Evolutionary conservation across 768 basidiomycete genomes (phyloP).

Genomic region (Galerina marginata): DNA sequence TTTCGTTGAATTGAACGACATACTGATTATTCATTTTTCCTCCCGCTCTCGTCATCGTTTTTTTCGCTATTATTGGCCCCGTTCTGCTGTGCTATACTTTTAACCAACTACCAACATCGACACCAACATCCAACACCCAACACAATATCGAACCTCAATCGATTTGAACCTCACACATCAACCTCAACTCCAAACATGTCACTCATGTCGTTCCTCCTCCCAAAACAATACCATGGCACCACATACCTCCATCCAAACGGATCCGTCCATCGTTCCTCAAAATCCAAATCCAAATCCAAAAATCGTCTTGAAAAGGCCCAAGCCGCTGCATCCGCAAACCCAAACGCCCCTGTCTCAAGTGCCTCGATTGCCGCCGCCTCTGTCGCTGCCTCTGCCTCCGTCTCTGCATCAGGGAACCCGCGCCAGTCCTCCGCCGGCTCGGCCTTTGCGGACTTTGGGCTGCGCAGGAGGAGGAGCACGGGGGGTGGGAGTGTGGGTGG

Average conservation of each 20-base stretch:
- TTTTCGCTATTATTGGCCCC: too few relatives aligned
- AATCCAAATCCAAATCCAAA: too few relatives aligned
- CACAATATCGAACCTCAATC: too few relatives aligned
- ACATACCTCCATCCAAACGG: not conserved
- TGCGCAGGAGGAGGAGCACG: constrained; percentile 22
- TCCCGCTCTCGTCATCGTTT: too few relatives aligned
- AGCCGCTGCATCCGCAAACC: too few relatives aligned
- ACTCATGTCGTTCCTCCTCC: constrained; percentile 5
- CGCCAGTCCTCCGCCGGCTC: constrained; percentile 7
- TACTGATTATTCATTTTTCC: too few relatives aligned
- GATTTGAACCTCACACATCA: not conserved
- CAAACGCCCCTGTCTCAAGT: too few relatives aligned
- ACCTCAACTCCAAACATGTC: not conserved
- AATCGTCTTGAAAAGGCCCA: too few relatives aligned
- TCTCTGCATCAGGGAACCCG: not conserved
- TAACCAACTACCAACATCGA: too few relatives aligned
- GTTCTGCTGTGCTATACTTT: too few relatives aligned
- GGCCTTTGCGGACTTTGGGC: constrained; percentile 18
- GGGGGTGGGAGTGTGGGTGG: constrained; percentile 9
- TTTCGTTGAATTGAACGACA: too few relatives aligned
- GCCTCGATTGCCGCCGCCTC: not conserved
- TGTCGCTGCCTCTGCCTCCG: not conserved
- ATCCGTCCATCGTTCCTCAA: not conserved
- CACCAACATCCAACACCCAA: too few relatives aligned
- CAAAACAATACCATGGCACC: constrained; percentile 10